Conservation (phyloP, 805 yeast genomes). For the Jamesozyma jinghongensis region DNA sequence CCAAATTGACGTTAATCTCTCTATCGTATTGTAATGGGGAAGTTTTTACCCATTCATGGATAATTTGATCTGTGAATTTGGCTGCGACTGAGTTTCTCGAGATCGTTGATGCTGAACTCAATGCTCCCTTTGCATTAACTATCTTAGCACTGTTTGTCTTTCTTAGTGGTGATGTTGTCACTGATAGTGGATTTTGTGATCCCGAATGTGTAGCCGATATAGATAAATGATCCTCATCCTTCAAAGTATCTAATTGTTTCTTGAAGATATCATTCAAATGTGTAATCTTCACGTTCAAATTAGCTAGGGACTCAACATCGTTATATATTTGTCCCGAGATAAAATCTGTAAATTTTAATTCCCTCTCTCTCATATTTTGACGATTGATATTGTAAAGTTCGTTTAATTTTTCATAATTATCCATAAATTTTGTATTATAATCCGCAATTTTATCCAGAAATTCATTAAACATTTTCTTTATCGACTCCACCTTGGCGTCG, state of each 20-base stretch:
- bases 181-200: background rate
- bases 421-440: conserved; percentile 13
- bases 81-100: conserved; percentile 11
- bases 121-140: conserved; percentile 8
- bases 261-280: conserved; percentile 19
- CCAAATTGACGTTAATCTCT: conserved; percentile 20
- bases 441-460: conserved; percentile 7
- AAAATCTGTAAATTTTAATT: conserved; percentile 23
- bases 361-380: conserved; percentile 8
- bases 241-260: conserved; percentile 21
- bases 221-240: conserved; percentile 7
- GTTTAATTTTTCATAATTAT: conserved; percentile 15
- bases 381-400: conserved; percentile 18
- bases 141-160: conserved; percentile 2
- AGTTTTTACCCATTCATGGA: conserved; percentile 22
- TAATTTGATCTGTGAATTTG: conserved; percentile 17
- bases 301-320: conserved; percentile 27
- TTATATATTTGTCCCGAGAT: conserved; percentile 18
- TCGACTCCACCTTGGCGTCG: conserved; percentile 11
- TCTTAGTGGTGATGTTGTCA: background rate
- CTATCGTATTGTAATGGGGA: conserved; percentile 29
- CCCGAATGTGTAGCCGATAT: background rate
- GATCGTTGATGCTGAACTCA: conserved; percentile 2
- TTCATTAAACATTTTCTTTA: conserved; percentile 16
- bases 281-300: conserved; percentile 13